Conservation (phyloP, 768 basidiomycete genomes). For the Russula vinacea region DNA sequence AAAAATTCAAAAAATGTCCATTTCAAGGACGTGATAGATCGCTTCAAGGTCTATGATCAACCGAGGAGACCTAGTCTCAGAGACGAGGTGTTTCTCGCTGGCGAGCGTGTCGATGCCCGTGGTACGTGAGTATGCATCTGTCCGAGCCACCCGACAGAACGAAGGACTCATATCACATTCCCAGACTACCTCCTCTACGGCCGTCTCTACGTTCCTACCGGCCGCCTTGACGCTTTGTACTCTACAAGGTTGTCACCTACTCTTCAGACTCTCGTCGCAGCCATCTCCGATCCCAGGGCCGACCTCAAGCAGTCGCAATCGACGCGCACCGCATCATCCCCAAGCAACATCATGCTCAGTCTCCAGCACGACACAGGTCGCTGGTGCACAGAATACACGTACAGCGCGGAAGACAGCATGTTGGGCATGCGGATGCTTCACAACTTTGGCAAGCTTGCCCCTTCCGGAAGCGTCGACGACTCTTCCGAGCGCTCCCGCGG, state of each 20-base stretch:
- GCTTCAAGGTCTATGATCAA: slow-evolving; percentile 79
- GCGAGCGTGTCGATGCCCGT: slow-evolving; percentile 69
- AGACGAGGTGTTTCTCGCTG: slow-evolving; percentile 79
- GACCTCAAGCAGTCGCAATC: slow-evolving; percentile 42
- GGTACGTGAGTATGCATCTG: slow-evolving; percentile 47
- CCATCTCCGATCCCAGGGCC: slow-evolving; percentile 77
- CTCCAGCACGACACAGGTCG: slow-evolving; percentile 90
- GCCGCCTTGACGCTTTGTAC: slow-evolving; percentile 85
- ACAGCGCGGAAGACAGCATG: slow-evolving; percentile 93
- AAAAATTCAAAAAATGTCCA: slow-evolving; percentile 65
- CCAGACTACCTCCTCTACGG: slow-evolving; percentile 93
- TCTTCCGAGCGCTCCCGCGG: slow-evolving; percentile 34
- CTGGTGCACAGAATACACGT: slow-evolving; percentile 92
- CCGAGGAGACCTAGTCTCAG: slow-evolving; percentile 76
- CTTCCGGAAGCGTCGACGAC: slow-evolving; percentile 35
- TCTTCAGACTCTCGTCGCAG: slow-evolving; percentile 76
- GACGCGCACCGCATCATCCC: slow-evolving; percentile 44
- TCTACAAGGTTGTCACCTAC: slow-evolving; percentile 77
- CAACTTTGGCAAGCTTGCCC: slow-evolving; percentile 78
- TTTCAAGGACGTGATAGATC: slow-evolving; percentile 87
- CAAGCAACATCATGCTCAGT: slow-evolving; percentile 73
- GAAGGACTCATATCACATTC: neutral
- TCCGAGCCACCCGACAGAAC: neutral
- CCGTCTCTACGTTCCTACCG: slow-evolving; percentile 83
- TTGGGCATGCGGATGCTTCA: slow-evolving; percentile 84